These are phyloP conservation scores for Myriosclerotinia scirpicola DNA, from an alignment of 2,329 filamentous ascomycete species.

Conservation along the genomic window DNA sequence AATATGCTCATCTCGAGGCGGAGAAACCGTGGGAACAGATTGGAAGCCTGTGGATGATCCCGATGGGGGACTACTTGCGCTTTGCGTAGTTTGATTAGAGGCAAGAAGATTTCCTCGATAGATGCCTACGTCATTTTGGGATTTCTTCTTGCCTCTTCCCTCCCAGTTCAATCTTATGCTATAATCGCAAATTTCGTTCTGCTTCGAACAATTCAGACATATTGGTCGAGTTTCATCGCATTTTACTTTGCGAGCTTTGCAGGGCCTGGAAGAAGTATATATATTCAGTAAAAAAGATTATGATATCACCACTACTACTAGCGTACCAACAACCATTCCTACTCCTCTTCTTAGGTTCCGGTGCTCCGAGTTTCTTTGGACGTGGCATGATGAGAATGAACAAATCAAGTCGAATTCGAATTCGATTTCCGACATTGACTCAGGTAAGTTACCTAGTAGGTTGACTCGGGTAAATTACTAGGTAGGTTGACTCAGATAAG, in stretches of 20 bases:
- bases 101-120: conserved; percentile 28
- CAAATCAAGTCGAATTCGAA: background rate
- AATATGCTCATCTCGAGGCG: background rate
- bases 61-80: background rate
- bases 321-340: conserved; percentile 67
- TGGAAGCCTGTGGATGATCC: background rate
- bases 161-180: conserved; percentile 81
- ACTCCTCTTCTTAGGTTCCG: conserved; percentile 65
- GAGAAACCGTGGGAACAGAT: background rate
- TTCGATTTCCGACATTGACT: conserved; percentile 11
- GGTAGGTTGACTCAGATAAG: too few relatives aligned
- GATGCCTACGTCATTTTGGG: conserved; percentile 35
- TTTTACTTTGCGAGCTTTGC: conserved; percentile 77
- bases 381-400: conserved; percentile 55
- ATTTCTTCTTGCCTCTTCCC: conserved; percentile 63
- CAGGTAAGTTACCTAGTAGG: too few relatives aligned
- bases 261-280: conserved; percentile 57
- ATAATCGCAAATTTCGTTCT: conserved; percentile 75
- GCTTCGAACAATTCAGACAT: conserved; percentile 71
- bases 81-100: conserved; percentile 8
- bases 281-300: conserved; percentile 20
- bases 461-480: too few relatives aligned
- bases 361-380: conserved; percentile 61
- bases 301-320: conserved; percentile 20
- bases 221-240: conserved; percentile 75